A percentile compares a stretch with the other conserved stretches of the same genome.
phyloP scores from a whole-genome alignment of 1,284 basidiomycete species.

The Schizophyllum amplum region DNA sequence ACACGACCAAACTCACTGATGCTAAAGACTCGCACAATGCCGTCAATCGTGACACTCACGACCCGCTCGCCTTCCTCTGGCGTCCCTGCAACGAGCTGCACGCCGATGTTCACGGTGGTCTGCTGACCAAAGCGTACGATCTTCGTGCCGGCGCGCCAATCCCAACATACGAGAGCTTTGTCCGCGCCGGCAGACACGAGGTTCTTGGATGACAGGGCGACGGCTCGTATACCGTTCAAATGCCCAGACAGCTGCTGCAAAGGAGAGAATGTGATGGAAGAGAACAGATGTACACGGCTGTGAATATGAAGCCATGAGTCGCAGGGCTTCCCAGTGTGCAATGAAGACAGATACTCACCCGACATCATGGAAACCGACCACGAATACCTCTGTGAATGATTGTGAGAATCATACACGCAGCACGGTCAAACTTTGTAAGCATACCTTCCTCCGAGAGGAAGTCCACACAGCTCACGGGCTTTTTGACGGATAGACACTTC shows the following conservation, averaged over 20 bases:
- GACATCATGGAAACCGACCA: constrained; percentile 88
- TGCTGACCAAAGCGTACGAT: constrained; percentile 89
- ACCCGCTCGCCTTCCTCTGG: constrained; percentile 67
- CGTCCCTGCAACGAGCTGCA: constrained; percentile 63
- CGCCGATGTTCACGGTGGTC: constrained; percentile 86
- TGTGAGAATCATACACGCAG: no score
- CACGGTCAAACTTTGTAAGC: no score
- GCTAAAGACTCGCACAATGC: constrained; percentile 84
- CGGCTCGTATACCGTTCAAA: constrained; percentile 77
- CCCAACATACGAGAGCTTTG: constrained; percentile 85
- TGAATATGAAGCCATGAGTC: no score
- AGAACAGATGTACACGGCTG: constrained; percentile 77
- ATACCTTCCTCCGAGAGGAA: constrained; percentile 77
- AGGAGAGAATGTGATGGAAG: constrained; percentile 70
- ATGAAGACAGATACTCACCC: constrained; percentile 41
- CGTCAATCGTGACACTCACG: constrained; percentile 87
- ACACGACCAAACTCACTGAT: constrained; percentile 49
- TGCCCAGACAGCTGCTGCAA: constrained; percentile 81
- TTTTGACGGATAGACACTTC: constrained; percentile 75
- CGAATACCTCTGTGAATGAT: constrained; percentile 88
- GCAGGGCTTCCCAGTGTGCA: constrained; percentile 1
- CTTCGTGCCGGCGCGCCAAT: constrained; percentile 79
- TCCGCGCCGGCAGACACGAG: constrained; percentile 82
- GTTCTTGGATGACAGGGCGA: constrained; percentile 78
- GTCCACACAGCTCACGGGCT: constrained; percentile 86